These are phyloP conservation scores for Amanita rubescens DNA, from an alignment of 768 basidiomycete species.

Conservation along the genomic window DNA sequence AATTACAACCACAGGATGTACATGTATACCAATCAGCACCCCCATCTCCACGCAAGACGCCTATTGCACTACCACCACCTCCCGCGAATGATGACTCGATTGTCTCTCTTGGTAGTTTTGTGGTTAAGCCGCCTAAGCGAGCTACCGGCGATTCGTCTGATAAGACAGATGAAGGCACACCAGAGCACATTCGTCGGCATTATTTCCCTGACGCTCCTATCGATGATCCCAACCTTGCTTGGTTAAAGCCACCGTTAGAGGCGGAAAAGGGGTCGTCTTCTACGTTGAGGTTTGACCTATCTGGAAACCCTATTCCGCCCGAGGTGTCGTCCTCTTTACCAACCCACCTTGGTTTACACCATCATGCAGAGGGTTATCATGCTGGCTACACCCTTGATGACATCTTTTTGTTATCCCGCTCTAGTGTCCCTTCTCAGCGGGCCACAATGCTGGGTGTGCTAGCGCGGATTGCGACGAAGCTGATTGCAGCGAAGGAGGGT, in stretches of 20 bases:
- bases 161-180: conserved; percentile 47
- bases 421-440: conserved; percentile 78
- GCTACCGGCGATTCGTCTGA: not conserved
- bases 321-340: conserved; percentile 53
- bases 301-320: conserved; percentile 59
- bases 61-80: conserved; percentile 53
- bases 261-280: conserved; percentile 20
- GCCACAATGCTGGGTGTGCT: conserved; percentile 75
- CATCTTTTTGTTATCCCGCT: conserved; percentile 69
- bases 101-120: conserved; percentile 34
- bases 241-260: conserved; percentile 48
- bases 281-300: conserved; percentile 71
- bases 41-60: conserved; percentile 58
- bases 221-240: conserved; percentile 69
- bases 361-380: conserved; percentile 71
- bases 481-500: conserved; percentile 25
- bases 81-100: conserved; percentile 27
- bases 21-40: conserved; percentile 81
- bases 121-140: conserved; percentile 14
- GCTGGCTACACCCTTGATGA: conserved; percentile 91
- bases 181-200: conserved; percentile 75
- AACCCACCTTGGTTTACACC: conserved; percentile 83
- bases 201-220: conserved; percentile 72
- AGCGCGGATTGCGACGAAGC: conserved; percentile 42
- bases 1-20: conserved; percentile 65